Conservation (phyloP, 441 rosid genomes). For the Corymbia citriodora region DNA sequence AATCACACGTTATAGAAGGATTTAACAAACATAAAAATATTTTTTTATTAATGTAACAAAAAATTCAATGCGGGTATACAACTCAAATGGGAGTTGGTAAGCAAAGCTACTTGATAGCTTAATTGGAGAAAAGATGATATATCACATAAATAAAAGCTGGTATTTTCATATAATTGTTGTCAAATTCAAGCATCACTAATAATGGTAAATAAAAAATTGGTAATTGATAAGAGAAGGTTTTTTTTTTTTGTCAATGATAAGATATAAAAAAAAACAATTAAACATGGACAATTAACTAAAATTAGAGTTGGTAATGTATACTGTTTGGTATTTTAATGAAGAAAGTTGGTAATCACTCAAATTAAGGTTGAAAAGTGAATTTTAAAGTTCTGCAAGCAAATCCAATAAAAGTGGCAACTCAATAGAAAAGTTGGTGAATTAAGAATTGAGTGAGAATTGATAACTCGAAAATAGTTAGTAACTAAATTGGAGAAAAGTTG, state of each 20-base stretch:
- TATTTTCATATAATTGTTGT: background rate
- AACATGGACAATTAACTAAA: background rate
- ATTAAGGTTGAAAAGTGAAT: background rate
- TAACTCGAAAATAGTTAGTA: background rate
- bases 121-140: background rate
- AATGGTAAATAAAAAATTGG: background rate
- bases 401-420: background rate
- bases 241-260: background rate
- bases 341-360: background rate
- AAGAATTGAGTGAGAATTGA: background rate
- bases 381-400: background rate
- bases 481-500: background rate
- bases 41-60: background rate
- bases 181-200: background rate
- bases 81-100: background rate
- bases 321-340: background rate
- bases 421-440: background rate
- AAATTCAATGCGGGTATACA: background rate
- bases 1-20: background rate
- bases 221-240: background rate
- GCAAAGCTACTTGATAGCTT: background rate
- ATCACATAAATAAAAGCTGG: background rate
- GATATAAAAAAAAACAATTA: background rate
- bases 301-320: background rate
- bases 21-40: background rate